Base-by-base conservation (phyloP, 2,329 filamentous ascomycete species). In the Huntiella omanensis region DNA sequence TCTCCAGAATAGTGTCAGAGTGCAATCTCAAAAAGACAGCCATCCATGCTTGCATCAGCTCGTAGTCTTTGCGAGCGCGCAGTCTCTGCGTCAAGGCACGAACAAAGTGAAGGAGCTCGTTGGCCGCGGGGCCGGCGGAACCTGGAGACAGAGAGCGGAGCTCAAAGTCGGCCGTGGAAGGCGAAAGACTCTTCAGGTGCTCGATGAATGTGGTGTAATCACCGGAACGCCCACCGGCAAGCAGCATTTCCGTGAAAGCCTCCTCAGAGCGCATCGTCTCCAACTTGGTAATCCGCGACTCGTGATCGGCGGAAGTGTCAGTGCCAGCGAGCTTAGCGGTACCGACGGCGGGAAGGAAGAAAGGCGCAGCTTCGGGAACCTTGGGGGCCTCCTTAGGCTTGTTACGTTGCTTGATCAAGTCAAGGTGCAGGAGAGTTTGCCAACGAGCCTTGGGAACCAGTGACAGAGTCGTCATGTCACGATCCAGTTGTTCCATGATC, bases 1-100 rank as follows among this genome's bases (percentile, higher is more conserved):
- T 71, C 57, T 63, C 68, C 63, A 65, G 65, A 37, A 73, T 61
- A 34, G 69, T 52, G 52, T 75, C 71, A 52, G 72, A 73, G 60
- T 96, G 88, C 36, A 94, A 65, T 41, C 79, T 74, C 49, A 98
- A 59, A 56, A 96, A 93, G 1, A 96, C 88, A 2, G 81, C 79
- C 86, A 98, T 96, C 88, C 91, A 98, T 0, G 86, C 85, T 61
- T 96, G 87, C 12, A 85, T 82, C 35, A 98, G 70, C 62, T 98
- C 91, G 60, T 93, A 98, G 60, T 96, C 91, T 41, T 73, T 74
- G 52, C 79, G 76, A 43, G 74, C 67, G 38, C 66, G 63, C 45
- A 96, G 65, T 10, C 81, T 70, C 46, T 66, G 69, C 0, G 83
- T 92, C 47, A 98, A 62, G 1, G 86, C 86, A n/a, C 66, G 62